Evolutionary conservation across 371 early-diverging fungal genomes (phyloP).

Genomic region (Mortierella polycephala): DNA sequence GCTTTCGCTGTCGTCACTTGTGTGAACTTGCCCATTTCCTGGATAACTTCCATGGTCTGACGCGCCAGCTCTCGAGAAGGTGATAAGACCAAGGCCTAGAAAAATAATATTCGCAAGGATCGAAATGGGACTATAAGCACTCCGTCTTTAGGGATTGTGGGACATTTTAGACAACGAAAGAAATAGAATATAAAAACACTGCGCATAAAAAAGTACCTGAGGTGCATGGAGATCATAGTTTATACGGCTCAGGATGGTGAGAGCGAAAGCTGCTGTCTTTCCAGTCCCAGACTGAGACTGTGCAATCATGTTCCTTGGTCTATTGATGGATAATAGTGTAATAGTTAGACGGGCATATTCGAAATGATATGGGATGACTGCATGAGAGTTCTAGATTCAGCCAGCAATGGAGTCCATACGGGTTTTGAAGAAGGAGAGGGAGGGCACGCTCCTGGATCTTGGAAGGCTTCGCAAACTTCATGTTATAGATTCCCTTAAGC

Average conservation of each 20-base stretch:
- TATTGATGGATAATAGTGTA: neutral
- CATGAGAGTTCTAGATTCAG: too few relatives aligned
- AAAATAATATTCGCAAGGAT: conserved; percentile 10
- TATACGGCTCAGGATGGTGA: conserved; percentile 88
- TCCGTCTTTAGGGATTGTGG: too few relatives aligned
- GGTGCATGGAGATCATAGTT: conserved; percentile 61
- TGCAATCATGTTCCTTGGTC: conserved; percentile 84
- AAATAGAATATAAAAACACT: too few relatives aligned
- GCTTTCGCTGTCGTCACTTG: conserved; percentile 72
- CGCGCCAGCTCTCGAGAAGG: conserved; percentile 98
- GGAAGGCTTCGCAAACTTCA: conserved; percentile 93
- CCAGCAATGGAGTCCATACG: conserved; percentile 57
- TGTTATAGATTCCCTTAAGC: conserved; percentile 92
- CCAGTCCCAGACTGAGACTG: conserved; percentile 94
- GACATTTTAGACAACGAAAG: too few relatives aligned
- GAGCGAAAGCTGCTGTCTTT: conserved; percentile 97
- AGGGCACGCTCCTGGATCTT: conserved; percentile 97
- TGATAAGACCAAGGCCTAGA: conserved; percentile 94
- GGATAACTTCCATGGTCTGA: conserved; percentile 94
- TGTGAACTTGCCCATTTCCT: conserved; percentile 90
- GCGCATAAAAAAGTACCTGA: conserved; percentile 51
- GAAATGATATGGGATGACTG: neutral
- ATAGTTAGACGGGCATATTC: neutral
- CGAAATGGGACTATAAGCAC: too few relatives aligned
- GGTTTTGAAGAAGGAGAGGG: conserved; percentile 83